These are phyloP conservation scores for Hylodesmum podocarpum DNA, from an alignment of 306 rosid species.

Conservation along the genomic window DNA sequence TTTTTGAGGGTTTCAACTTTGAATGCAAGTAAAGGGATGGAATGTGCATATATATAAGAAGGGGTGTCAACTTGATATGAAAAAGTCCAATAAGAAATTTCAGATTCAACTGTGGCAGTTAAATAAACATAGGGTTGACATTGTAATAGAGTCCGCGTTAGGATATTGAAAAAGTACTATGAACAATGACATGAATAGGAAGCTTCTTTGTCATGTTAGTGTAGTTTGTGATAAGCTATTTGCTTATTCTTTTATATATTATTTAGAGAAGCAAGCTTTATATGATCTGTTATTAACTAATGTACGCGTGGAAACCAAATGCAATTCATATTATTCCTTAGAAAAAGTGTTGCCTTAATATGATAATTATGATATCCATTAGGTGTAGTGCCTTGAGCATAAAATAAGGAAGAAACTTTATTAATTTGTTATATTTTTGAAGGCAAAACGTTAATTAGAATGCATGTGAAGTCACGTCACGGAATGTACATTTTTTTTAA, in stretches of 20 bases:
- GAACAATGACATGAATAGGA: constrained; percentile 20
- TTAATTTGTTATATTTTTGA: background rate
- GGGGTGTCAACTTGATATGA: background rate
- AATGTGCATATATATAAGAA: background rate
- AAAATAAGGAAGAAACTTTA: constrained; percentile 18
- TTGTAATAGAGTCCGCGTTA: constrained; percentile 36
- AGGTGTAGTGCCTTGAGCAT: background rate
- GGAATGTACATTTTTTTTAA: constrained; percentile 3
- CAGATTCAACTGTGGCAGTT: constrained; percentile 29
- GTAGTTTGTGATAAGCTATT: constrained; percentile 5
- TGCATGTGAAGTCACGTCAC: constrained; percentile 41
- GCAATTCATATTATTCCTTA: background rate
- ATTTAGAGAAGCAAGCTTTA: background rate
- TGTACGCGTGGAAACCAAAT: constrained; percentile 35
- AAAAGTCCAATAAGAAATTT: constrained; percentile 1
- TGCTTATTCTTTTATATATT: background rate
- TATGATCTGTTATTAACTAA: constrained; percentile 14
- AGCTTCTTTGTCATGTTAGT: constrained; percentile 31
- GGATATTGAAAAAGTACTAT: background rate
- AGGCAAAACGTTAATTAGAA: background rate
- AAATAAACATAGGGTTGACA: constrained; percentile 26
- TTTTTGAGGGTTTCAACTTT: constrained; percentile 12
- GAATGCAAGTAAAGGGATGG: background rate
- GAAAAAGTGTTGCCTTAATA: background rate
- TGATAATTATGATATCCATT: constrained; percentile 6